Percentiles rank a stretch among this genome's conserved stretches.
phyloP scores from a whole-genome alignment of 2,329 filamentous ascomycete genomes.

The Penicillium sp. region DNA sequence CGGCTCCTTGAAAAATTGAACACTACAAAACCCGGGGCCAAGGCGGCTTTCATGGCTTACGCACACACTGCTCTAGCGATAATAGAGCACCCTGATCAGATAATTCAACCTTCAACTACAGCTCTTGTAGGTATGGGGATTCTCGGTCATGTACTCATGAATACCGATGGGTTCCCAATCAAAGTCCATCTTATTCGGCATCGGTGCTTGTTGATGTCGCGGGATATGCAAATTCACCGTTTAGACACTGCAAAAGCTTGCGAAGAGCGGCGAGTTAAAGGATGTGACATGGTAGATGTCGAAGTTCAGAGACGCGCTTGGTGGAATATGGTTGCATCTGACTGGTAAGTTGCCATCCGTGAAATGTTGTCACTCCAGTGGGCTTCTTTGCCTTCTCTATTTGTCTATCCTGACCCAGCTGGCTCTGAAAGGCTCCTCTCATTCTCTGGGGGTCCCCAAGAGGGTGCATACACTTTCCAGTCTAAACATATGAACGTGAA shows the following conservation, averaged over 20 bases:
- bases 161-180: slow-evolving; percentile 20
- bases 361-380: neutral
- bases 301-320: slow-evolving; percentile 29
- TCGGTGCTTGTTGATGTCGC: slow-evolving; percentile 22
- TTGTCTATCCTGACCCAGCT: neutral
- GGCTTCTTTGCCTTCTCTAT: neutral
- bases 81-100: slow-evolving; percentile 16
- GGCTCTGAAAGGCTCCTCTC: slow-evolving; percentile 21
- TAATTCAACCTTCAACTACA: slow-evolving; percentile 20
- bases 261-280: slow-evolving; percentile 17
- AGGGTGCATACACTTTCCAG: slow-evolving; percentile 27
- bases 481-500: slow-evolving; percentile 29
- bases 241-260: slow-evolving; percentile 18
- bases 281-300: slow-evolving; percentile 24
- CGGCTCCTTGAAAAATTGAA: slow-evolving; percentile 15
- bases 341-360: slow-evolving; percentile 19
- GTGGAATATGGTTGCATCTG: slow-evolving; percentile 31
- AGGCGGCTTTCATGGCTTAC: slow-evolving; percentile 19
- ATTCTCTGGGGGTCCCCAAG: slow-evolving; percentile 23
- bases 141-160: slow-evolving; percentile 20
- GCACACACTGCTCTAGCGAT: slow-evolving; percentile 14
- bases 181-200: slow-evolving; percentile 20
- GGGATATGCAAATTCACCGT: slow-evolving; percentile 18
- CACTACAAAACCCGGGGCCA: slow-evolving; percentile 16
- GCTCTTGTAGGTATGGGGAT: slow-evolving; percentile 18